phyloP scores from a whole-genome alignment of 768 basidiomycete species.

The Mycena olivaceomarginata region DNA sequence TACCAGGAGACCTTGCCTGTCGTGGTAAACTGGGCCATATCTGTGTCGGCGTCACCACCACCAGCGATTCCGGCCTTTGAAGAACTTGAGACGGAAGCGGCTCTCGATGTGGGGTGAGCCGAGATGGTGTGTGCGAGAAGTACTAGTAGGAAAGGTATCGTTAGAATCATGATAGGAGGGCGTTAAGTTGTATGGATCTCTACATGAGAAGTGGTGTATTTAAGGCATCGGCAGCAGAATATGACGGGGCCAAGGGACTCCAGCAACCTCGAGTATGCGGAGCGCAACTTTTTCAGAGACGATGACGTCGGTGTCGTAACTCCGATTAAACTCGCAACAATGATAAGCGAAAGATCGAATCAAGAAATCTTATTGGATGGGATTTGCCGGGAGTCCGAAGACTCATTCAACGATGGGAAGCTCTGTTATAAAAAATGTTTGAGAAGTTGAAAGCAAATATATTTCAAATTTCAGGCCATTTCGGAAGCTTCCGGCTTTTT shows the following conservation, averaged over 20 bases:
- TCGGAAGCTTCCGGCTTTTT: not conserved
- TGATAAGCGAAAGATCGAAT: not conserved
- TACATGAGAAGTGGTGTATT: slow-evolving; percentile 6
- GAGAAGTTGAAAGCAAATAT: not conserved
- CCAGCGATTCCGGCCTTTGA: slow-evolving; percentile 73
- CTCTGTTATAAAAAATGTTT: too few species aligned
- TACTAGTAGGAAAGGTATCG: slow-evolving; percentile 27
- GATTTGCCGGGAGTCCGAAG: not conserved
- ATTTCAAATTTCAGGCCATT: not conserved
- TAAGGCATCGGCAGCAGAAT: slow-evolving; percentile 4
- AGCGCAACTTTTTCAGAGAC: slow-evolving; percentile 14
- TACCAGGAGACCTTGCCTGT: slow-evolving; percentile 75
- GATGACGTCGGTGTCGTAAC: slow-evolving; percentile 15
- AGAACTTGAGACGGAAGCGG: slow-evolving; percentile 51
- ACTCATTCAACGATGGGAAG: too few species aligned
- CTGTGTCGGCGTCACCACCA: slow-evolving; percentile 64
- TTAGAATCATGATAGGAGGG: slow-evolving; percentile 37
- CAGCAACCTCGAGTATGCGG: slow-evolving; percentile 25
- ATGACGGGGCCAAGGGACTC: slow-evolving; percentile 15
- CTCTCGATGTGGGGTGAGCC: slow-evolving; percentile 37
- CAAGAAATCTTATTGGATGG: not conserved
- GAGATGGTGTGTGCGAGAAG: slow-evolving; percentile 8
- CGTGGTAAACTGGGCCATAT: slow-evolving; percentile 63
- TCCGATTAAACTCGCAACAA: too few species aligned
- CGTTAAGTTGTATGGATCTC: not conserved